Base-by-base conservation (phyloP, 331 rosid species). In the Cydonia oblonga region DNA sequence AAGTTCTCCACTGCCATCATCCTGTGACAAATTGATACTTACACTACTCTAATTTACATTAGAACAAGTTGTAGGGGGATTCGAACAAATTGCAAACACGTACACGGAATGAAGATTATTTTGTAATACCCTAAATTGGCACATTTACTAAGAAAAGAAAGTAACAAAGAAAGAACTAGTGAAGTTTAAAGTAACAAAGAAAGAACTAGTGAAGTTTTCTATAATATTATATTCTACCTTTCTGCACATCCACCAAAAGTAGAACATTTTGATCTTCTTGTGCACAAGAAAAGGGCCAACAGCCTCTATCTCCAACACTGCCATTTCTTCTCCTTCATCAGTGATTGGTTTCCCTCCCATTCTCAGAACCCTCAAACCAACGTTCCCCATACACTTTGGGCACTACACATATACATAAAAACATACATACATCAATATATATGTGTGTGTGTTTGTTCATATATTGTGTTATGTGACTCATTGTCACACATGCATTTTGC, bases 221-320 rank as follows among this genome's bases (percentile, higher is more conserved):
- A 35, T 13, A 9, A 32, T 32, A 32, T 32, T 32, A 3, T 10
- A 22, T 20, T 7, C 62, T 24, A 71, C 75, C 66, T 71, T 35
- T 35, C 75, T 71, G 20, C 75, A 58, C 9, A 71, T 71, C 66
- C 75, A 71, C 66, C 56, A 46, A 18, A 71, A 71, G 42, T 71
- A 71, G 66, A 71, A 71, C 40, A 35, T 20, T 15, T 71, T 57
- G 11, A 38, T 18, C 2, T 71, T 28, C 66, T 57, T 1, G 66
- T 71, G 40, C 66, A 71, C 54, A 42, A 19, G 38, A 25, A 71
- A 71, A 10, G 32, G 26, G 23, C 75, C 75, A 23, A 35, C 35
- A 38, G 38, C 40, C 24, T 70, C 54, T 4, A 57, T 38, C 20
- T 71, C 66, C 56, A 35, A 10, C 56, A 71, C 66, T 19, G 56